Evolutionary conservation across 306 rosid species (phyloP).

Genomic region (Fagus crenata): DNA sequence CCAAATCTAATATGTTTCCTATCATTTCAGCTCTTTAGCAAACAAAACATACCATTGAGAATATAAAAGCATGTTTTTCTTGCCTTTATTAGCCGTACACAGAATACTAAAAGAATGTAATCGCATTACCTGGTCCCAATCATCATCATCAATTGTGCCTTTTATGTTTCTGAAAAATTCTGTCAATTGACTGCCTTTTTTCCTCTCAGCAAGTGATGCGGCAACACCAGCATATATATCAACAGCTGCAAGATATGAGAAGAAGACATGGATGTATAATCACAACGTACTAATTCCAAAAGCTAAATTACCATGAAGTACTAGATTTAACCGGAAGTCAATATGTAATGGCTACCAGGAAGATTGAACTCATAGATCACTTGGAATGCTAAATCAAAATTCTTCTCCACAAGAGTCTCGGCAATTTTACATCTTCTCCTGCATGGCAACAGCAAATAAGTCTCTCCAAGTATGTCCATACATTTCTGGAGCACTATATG

Average conservation of each 20-base stretch:
- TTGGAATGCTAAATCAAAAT: conserved; percentile 95
- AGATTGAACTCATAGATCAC: conserved; percentile 88
- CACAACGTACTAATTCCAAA: not conserved
- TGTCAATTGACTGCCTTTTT: conserved; percentile 87
- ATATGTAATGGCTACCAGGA: conserved; percentile 57
- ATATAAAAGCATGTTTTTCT: not conserved
- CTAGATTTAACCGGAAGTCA: conserved; percentile 16
- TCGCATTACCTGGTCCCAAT: conserved; percentile 88
- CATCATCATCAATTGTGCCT: conserved; percentile 93
- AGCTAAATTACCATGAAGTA: conserved; percentile 13
- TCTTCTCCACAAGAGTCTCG: conserved; percentile 90
- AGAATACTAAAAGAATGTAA: conserved; percentile 16
- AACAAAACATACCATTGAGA: not conserved
- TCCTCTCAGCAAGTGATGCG: conserved; percentile 94
- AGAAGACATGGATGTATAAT: conserved; percentile 21
- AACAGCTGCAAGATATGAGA: conserved; percentile 62
- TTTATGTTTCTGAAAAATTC: conserved; percentile 88
- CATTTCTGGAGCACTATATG: conserved; percentile 18
- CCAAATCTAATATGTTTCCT: not conserved
- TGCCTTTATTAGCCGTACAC: not conserved
- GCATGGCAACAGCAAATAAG: conserved; percentile 29
- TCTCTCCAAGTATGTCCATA: conserved; percentile 25
- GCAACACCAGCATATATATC: conserved; percentile 97
- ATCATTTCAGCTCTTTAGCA: not conserved
- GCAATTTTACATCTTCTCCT: conserved; percentile 95